phyloP scores from a whole-genome alignment of 1,284 basidiomycete genomes.

The Phellinidium pouzarii region DNA sequence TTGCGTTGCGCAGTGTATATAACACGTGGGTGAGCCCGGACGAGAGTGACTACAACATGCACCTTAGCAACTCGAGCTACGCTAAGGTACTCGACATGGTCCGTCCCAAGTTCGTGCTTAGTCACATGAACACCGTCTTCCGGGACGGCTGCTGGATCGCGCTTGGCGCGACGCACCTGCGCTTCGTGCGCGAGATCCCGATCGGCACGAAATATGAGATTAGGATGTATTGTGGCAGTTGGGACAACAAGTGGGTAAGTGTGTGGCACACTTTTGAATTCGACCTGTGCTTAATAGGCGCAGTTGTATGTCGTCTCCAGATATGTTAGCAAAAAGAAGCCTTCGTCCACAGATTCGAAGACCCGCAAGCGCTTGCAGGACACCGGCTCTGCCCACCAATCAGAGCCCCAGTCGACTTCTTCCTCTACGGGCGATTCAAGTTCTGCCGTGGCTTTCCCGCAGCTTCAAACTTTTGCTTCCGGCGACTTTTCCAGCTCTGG shows the following conservation, averaged over 20 bases:
- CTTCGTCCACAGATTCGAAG: conserved; percentile 3
- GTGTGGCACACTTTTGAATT: background rate
- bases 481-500: background rate
- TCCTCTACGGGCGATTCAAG: conserved; percentile 17
- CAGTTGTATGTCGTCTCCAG: conserved; percentile 61
- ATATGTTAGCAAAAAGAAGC: conserved; percentile 56
- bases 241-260: conserved; percentile 85
- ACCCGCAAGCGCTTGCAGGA: conserved; percentile 15
- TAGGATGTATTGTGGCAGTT: conserved; percentile 56
- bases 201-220: conserved; percentile 67
- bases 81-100: conserved; percentile 54
- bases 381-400: conserved; percentile 18
- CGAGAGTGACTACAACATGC: conserved; percentile 64
- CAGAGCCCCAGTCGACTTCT: too few relatives aligned
- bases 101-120: conserved; percentile 41
- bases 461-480: conserved; percentile 24
- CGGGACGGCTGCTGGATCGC: conserved; percentile 62
- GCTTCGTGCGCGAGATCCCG: conserved; percentile 76
- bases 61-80: conserved; percentile 74
- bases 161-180: conserved; percentile 67
- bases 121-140: conserved; percentile 56
- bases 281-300: background rate
- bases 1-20: conserved; percentile 36
- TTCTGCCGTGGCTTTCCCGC: conserved; percentile 21
- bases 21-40: conserved; percentile 55